phyloP scores from a whole-genome alignment of 2,329 filamentous ascomycete species.

The Cladosporium halotolerans region DNA sequence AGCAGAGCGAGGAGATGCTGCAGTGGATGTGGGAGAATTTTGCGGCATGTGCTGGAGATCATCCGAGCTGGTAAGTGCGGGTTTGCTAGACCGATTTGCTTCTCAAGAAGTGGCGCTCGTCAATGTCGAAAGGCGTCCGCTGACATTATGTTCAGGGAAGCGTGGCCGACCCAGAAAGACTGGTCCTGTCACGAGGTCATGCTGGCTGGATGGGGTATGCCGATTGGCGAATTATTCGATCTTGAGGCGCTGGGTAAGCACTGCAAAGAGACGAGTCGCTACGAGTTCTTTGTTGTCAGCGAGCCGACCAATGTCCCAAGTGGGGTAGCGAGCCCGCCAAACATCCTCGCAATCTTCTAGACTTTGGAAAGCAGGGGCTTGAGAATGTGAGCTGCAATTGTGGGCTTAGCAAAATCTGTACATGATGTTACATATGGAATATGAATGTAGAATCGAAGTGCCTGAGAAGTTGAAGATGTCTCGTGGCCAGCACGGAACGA shows the following conservation, averaged over 20 bases:
- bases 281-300: conserved; percentile 24
- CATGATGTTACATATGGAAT: conserved; percentile 1
- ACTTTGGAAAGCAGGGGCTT: no score
- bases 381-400: not conserved
- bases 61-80: conserved; percentile 28
- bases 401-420: not conserved
- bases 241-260: conserved; percentile 26
- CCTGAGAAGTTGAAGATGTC: not conserved
- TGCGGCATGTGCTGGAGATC: conserved; percentile 32
- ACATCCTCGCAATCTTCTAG: conserved; percentile 18
- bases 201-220: conserved; percentile 22
- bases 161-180: conserved; percentile 33
- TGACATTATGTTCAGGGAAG: conserved; percentile 18
- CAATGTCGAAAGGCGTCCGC: not conserved
- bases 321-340: conserved; percentile 17
- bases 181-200: conserved; percentile 42
- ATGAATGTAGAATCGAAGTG: not conserved
- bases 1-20: conserved; percentile 42
- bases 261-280: conserved; percentile 26
- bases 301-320: conserved; percentile 17
- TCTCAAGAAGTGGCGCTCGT: no score
- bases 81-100: not conserved
- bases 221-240: conserved; percentile 32
- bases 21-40: conserved; percentile 37
- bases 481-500: not conserved